Conservation (phyloP, 768 basidiomycete genomes). For the Tephrocybe rancida region DNA sequence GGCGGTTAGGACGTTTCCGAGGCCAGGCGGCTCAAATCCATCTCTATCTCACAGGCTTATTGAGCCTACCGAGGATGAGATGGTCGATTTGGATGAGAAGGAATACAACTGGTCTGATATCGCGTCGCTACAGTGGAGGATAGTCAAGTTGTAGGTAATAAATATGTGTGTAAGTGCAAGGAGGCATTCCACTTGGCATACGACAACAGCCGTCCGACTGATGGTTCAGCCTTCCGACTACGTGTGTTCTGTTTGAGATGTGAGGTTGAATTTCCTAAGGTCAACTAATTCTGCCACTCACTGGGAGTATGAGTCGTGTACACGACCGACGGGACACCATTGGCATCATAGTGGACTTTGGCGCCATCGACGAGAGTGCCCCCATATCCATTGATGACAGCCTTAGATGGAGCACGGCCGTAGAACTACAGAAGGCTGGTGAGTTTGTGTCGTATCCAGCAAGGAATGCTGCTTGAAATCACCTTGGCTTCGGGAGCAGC, state of each 20-base stretch:
- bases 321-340: neutral
- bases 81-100: conserved; percentile 21
- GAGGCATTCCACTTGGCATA: too few relatives aligned
- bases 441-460: neutral
- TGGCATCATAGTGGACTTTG: neutral
- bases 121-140: conserved; percentile 18
- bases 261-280: too few relatives aligned
- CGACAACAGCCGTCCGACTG: too few relatives aligned
- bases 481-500: neutral
- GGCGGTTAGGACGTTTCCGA: conserved; percentile 18
- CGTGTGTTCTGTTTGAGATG: too few relatives aligned
- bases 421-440: neutral
- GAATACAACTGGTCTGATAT: conserved; percentile 25
- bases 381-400: neutral
- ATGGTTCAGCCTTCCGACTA: too few relatives aligned
- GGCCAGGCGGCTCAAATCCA: conserved; percentile 18
- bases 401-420: neutral
- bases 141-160: conserved; percentile 5
- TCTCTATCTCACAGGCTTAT: conserved; percentile 23
- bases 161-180: too few relatives aligned
- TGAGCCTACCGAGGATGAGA: conserved; percentile 9
- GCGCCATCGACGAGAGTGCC: neutral
- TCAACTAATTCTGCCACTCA: too few relatives aligned
- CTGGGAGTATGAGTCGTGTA: neutral
- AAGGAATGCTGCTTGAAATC: neutral